These are phyloP conservation scores for Termitomyces titanicus DNA, from an alignment of 768 basidiomycete genomes.

Conservation along the genomic window DNA sequence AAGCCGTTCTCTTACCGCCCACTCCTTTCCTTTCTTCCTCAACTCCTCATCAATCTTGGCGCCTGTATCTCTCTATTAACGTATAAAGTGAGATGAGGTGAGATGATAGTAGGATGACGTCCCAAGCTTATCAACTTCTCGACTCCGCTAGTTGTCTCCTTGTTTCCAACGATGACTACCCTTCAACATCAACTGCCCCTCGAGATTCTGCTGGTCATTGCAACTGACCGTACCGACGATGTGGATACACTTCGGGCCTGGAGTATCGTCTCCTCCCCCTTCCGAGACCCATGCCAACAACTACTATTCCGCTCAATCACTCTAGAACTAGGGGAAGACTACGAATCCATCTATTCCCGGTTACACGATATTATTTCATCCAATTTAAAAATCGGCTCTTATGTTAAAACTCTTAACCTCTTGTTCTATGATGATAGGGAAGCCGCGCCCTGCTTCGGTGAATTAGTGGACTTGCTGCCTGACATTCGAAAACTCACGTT, in stretches of 20 bases:
- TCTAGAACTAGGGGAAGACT: not conserved
- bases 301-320: not conserved
- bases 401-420: not conserved
- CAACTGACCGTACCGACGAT: not conserved
- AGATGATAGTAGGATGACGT: not conserved
- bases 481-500: not conserved
- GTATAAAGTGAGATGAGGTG: not conserved
- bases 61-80: not conserved
- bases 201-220: not conserved
- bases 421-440: not conserved
- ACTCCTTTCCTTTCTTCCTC: not conserved
- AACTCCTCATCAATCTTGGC: not conserved
- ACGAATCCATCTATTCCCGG: not conserved
- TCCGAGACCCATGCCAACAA: not conserved
- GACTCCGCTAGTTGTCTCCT: not conserved
- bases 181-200: not conserved
- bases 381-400: not conserved
- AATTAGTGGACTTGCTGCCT: not conserved
- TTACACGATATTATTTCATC: not conserved
- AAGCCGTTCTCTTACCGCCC: not conserved
- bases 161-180: not conserved
- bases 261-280: not conserved
- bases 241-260: not conserved
- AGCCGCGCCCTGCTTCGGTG: not conserved
- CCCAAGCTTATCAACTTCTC: not conserved